Percentiles rank a stretch among this genome's conserved stretches.
Evolutionary conservation across 2,329 filamentous ascomycete genomes (phyloP).

Genomic region (Fusarium sp.): DNA sequence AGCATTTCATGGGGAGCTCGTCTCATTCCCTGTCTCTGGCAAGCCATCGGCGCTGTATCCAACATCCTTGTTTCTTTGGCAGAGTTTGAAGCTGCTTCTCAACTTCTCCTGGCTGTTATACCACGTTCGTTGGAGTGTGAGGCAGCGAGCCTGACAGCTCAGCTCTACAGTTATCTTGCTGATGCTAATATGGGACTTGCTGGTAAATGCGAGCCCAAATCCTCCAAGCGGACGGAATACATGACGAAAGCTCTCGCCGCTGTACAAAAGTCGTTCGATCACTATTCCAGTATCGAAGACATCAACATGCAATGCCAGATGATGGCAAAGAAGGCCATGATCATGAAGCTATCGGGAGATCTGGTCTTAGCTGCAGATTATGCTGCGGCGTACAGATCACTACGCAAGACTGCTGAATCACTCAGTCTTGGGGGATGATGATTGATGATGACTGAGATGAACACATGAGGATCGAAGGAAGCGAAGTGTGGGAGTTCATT

Average conservation of each 20-base stretch:
- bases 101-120: slow-evolving; percentile 77
- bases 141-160: slow-evolving; percentile 73
- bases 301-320: slow-evolving; percentile 81
- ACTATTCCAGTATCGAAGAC: slow-evolving; percentile 77
- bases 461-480: slow-evolving; percentile 1
- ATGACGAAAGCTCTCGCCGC: slow-evolving; percentile 72
- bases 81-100: slow-evolving; percentile 78
- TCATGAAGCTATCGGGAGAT: slow-evolving; percentile 80
- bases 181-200: slow-evolving; percentile 87
- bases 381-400: slow-evolving; percentile 74
- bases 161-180: slow-evolving; percentile 78
- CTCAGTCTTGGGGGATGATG: slow-evolving; percentile 47
- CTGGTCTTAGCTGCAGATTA: slow-evolving; percentile 74
- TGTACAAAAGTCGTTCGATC: slow-evolving; percentile 73
- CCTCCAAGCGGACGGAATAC: slow-evolving; percentile 67
- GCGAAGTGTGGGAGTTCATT: slow-evolving; percentile 14
- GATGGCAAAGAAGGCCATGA: slow-evolving; percentile 84
- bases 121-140: slow-evolving; percentile 84
- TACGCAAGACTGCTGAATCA: slow-evolving; percentile 61
- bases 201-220: slow-evolving; percentile 63
- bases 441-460: slow-evolving; percentile 12
- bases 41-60: slow-evolving; percentile 76
- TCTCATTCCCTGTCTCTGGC: slow-evolving; percentile 80
- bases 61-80: slow-evolving; percentile 78
- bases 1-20: slow-evolving; percentile 80